Evolutionary conservation across 2,329 filamentous ascomycete genomes (phyloP), one percentile per base, ranked within the genome.

Genomic region (Alternaria rosae): DNA sequence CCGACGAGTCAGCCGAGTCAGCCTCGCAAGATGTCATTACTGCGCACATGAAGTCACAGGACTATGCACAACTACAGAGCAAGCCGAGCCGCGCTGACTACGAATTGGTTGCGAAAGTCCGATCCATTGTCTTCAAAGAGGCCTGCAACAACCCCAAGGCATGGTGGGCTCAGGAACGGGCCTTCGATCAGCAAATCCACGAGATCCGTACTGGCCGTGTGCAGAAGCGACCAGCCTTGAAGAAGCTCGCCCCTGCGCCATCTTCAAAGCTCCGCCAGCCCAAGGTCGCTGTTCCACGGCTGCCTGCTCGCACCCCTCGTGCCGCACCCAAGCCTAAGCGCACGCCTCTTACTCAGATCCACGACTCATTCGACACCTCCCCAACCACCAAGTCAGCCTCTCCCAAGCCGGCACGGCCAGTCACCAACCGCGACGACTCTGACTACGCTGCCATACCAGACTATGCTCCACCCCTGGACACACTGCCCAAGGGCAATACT

Each of bases 371-470:
- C 60, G 77, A 83, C 73, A 63, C 68, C n/a, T 64, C 68, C 17
- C 17, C 15, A n/a, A 30, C 45, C 26, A 30, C 11, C 4, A 48
- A 67, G 62, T 65, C 71, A 74, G 66, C 62, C n/a, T 78, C 77
- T 25, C 76, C 75, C 42, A 80, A 78, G 69, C 69, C 76, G 48
- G 82, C 68, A 56, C 76, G 66, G 66, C 78, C 63, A 70, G 67
- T 88, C 25, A 87, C 88, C 17, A 93, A 89, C 70, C 86, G 92
- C 32, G 92, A 95, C 77, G 92, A 97, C 76, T 92, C 91, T 76
- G 91, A 96, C 78, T 97, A 92, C 79, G 83, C 85, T 47, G 83
- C 88, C 4, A 84, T 96, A 30, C 85, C 86, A 6, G 88, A 97
- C 77, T 92, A 86, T 76, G 92, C 89, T 54, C 93, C 93, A 45